Conservation (phyloP, 225 moss, liverwort and hornwort species). For the Bryoerythrophyllum caledonicum region DNA sequence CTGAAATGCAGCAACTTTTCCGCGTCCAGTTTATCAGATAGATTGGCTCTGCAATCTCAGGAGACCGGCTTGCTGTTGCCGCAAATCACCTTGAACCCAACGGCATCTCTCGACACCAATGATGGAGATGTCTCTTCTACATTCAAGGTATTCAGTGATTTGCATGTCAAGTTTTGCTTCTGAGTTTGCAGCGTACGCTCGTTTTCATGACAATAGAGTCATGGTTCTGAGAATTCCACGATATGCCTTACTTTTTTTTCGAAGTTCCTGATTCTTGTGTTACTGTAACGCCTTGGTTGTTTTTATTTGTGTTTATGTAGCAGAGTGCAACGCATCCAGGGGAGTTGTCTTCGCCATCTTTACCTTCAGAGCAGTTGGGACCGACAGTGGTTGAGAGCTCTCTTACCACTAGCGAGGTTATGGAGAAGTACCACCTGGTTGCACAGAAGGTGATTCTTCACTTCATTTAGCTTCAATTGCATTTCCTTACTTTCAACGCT, state of each 20-base stretch:
- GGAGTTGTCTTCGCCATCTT: slow-evolving; percentile 52
- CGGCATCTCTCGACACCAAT: slow-evolving; percentile 59
- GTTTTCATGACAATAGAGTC: not conserved
- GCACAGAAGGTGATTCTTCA: slow-evolving; percentile 71
- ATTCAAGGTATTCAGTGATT: slow-evolving; percentile 56
- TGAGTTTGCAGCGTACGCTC: not conserved
- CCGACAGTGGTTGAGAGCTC: slow-evolving; percentile 67
- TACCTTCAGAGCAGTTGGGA: slow-evolving; percentile 59
- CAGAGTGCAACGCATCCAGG: slow-evolving; percentile 53
- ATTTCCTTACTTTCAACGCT: not conserved
- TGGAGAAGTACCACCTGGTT: slow-evolving; percentile 93
- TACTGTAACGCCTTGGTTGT: not conserved
- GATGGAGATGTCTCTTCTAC: slow-evolving; percentile 52
- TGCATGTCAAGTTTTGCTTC: not conserved
- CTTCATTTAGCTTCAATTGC: not conserved
- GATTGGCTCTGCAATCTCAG: slow-evolving; percentile 51
- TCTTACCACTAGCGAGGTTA: slow-evolving; percentile 80
- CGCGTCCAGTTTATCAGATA: slow-evolving; percentile 56
- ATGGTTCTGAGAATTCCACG: slow-evolving; percentile 11
- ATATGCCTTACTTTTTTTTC: not conserved
- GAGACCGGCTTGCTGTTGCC: slow-evolving; percentile 54
- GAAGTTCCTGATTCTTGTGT: slow-evolving; percentile 17
- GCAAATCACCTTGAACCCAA: slow-evolving; percentile 52
- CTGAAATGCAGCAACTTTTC: slow-evolving; percentile 64
- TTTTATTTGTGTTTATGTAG: slow-evolving; percentile 6